Evolutionary conservation across 2,329 filamentous ascomycete genomes (phyloP).

Genomic region (Epichloe bromicola): DNA sequence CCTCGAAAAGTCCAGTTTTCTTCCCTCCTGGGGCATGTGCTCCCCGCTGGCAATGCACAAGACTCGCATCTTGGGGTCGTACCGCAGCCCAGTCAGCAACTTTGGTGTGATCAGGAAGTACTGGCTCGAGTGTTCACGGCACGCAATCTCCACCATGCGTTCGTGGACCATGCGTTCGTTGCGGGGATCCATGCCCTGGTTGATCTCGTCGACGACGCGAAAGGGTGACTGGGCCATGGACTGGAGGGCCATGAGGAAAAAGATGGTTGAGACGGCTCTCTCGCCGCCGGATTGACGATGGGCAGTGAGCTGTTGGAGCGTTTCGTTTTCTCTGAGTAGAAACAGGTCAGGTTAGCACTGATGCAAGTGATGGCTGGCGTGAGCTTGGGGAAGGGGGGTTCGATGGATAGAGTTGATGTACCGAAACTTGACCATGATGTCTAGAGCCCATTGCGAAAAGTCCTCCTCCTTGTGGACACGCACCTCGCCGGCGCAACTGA

Average conservation of each 20-base stretch:
- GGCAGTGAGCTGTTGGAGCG: constrained; percentile 71
- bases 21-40: constrained; percentile 43
- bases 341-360: background rate
- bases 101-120: constrained; percentile 99
- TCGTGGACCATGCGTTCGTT: constrained; percentile 98
- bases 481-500: constrained; percentile 88
- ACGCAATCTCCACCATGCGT: constrained; percentile 96
- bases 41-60: constrained; percentile 90
- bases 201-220: constrained; percentile 98
- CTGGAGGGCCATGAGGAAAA: constrained; percentile 97
- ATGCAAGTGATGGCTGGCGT: too few relatives aligned
- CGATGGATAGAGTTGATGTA: constrained; percentile 25
- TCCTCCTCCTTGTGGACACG: constrained; percentile 79
- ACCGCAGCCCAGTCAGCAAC: constrained; percentile 70
- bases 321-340: constrained; percentile 58
- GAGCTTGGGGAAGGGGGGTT: background rate
- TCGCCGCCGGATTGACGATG: constrained; percentile 95
- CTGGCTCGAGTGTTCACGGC: constrained; percentile 62
- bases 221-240: constrained; percentile 88
- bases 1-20: constrained; percentile 35
- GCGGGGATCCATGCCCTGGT: constrained; percentile 97
- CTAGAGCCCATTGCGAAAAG: constrained; percentile 87
- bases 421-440: constrained; percentile 93
- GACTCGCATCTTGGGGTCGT: constrained; percentile 83
- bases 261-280: constrained; percentile 91